Conservation (phyloP, 768 basidiomycete genomes). For the Auriculariales sp. region DNA sequence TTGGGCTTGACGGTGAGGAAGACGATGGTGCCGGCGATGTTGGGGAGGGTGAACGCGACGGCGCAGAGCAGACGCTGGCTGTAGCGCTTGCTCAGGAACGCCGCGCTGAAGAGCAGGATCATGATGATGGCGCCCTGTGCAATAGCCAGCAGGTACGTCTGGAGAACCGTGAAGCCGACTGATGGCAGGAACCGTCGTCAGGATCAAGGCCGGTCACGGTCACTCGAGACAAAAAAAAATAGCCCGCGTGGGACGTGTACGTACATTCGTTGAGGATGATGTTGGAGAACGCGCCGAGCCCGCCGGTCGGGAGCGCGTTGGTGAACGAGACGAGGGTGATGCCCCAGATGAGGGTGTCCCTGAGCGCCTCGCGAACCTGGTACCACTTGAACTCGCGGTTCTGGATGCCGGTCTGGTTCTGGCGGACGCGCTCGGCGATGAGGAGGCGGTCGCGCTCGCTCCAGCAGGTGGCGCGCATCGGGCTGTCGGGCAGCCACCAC, state of each 20-base stretch:
- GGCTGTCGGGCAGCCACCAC: constrained; percentile 36
- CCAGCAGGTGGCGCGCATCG: constrained; percentile 33
- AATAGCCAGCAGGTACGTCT: constrained; percentile 35
- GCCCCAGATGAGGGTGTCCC: constrained; percentile 32
- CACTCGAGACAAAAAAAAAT: too few species aligned
- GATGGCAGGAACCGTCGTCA: constrained; percentile 1
- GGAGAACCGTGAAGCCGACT: constrained; percentile 31
- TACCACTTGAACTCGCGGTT: constrained; percentile 31
- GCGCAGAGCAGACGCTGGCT: constrained; percentile 33
- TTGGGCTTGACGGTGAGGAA: constrained; percentile 31
- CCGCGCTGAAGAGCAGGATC: constrained; percentile 27
- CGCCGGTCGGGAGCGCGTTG: constrained; percentile 32
- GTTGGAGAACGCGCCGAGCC: constrained; percentile 37
- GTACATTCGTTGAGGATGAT: constrained; percentile 30
- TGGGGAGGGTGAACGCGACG: constrained; percentile 31
- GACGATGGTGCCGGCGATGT: constrained; percentile 34
- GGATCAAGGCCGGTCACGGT: too few species aligned
- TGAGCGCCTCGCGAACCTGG: constrained; percentile 24
- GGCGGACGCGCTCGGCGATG: constrained; percentile 34
- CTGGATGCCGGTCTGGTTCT: constrained; percentile 38
- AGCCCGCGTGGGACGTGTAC: constrained; percentile 2
- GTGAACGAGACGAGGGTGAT: constrained; percentile 32
- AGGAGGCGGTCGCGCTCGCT: constrained; percentile 30
- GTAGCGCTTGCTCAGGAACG: constrained; percentile 26
- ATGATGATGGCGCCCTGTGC: constrained; percentile 24